Base-by-base conservation (phyloP, 2,329 filamentous ascomycete species). In the Fusarium armeniacum region DNA sequence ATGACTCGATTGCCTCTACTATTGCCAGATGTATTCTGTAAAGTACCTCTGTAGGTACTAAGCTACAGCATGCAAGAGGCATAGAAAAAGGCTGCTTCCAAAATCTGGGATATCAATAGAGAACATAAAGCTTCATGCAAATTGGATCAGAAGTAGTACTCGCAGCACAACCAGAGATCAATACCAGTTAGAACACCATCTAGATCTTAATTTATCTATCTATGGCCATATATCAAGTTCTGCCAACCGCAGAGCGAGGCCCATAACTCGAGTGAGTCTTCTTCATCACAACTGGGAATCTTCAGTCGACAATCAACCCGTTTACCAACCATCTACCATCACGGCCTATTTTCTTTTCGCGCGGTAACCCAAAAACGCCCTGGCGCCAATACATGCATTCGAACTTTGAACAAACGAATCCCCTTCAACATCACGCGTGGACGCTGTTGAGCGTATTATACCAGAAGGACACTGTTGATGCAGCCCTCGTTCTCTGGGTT, bases 401-500 rank as follows among this genome's bases (percentile, higher is more conserved):
- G 50, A 72, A 73, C 58, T 70, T 71, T 72, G 51, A 61, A 55
- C 59, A 63, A 70, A 58, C 36, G 43, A 61, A 68, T 33, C 43
- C 62, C 47, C 24, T 32, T 69, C 47, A 59, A 67, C 59, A 45
- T 46, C 41, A 47, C 43, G 47, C 32, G 43, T 58, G 44, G 51
- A 46, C 28, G 44, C 38, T 45, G 55, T 53, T 45, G 44, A 52
- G 57, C 33, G 52, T 22, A 67, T 71, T 70, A 75, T 26, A 75
- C 72, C 58, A 75, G 61, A 59, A 75, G 62, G 45, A 75, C 72
- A 28, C 71, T 72, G 67, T 74, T 73, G 60, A 74, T 71, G 62
- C 81, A 82, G 18, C 81, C 81, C 55, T 82, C 81, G 62, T 78
- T 80, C 73, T 84, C 82, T 5, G 82, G 81, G 74, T 83, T 83